Evolutionary conservation across 768 basidiomycete genomes (phyloP).

Genomic region (Rhodosporidiobolus odoratus): DNA sequence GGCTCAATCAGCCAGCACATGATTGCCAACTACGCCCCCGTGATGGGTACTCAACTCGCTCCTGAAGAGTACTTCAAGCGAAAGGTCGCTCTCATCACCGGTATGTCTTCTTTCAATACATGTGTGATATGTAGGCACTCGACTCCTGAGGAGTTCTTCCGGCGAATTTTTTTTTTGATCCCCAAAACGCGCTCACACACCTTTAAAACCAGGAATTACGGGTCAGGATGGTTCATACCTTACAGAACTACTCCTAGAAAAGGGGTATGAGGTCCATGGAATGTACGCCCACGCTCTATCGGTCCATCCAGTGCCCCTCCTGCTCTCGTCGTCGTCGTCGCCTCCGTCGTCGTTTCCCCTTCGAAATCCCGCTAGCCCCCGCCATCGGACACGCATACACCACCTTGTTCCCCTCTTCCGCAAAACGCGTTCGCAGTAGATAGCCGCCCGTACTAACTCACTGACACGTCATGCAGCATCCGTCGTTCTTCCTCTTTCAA

Average conservation of each 20-base stretch:
- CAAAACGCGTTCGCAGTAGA: too few species aligned
- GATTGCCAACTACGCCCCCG: conserved; percentile 5
- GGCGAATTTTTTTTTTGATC: conserved; percentile 58
- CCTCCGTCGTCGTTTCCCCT: too few species aligned
- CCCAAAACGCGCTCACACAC: background rate
- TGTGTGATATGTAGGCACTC: conserved; percentile 3
- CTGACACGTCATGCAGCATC: conserved; percentile 59
- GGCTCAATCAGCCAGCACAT: conserved; percentile 29
- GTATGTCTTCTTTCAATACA: conserved; percentile 53
- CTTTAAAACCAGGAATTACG: conserved; percentile 70
- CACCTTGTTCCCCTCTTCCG: background rate
- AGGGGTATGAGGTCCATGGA: conserved; percentile 50
- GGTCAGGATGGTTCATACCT: conserved; percentile 95
- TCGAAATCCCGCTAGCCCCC: background rate
- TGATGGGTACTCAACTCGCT: conserved; percentile 6
- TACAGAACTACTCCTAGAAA: conserved; percentile 55
- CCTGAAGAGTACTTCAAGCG: conserved; percentile 74
- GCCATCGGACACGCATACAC: background rate
- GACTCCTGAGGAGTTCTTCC: conserved; percentile 63
- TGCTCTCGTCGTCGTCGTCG: background rate
- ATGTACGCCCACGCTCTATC: conserved; percentile 28
- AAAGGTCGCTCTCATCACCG: conserved; percentile 89
- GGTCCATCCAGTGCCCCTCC: background rate
- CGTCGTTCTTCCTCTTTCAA: conserved; percentile 97
- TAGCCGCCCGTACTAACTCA: background rate